Evolutionary conservation across 2,329 filamentous ascomycete species (phyloP), one percentile per base, ranked within the genome.

Genomic region (Fusarium staphyleae): DNA sequence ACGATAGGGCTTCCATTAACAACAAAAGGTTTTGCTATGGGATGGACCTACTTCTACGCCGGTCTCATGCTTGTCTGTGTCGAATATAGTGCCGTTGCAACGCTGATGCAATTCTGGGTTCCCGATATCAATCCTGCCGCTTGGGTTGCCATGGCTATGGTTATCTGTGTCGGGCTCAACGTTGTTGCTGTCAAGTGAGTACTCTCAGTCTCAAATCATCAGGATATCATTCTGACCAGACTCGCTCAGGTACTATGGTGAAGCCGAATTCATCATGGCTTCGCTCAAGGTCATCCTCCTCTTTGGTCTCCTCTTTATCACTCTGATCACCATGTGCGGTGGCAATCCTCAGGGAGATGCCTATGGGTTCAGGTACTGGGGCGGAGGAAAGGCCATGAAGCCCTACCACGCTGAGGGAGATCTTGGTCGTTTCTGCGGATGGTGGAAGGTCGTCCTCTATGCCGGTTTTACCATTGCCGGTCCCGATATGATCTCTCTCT

Each of bases 391-490:
- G 45, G 65, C 67, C 22, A 72, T 76, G 66, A 66, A 68, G 28
- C 52, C 64, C 19, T 75, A 75, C 43, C 69, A 74, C 32, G 58
- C 65, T 4, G 57, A 60, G 3, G 87, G 85, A 3, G 71, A 78
- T 36, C 76, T 84, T 0, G 87, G 87, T 15, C 78, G 80, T 16
- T 89, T 87, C 68, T 74, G 88, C 1, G 87, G 87, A 1, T 88
- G 68, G 60, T 75, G 71, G 69, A 71, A 69, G 48, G 74, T 75
- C 57, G 72, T 91, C 26, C 87, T 90, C 57, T 84, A 86, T 64
- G 87, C 87, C 5, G 82, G 81, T 44, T 90, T 90, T 75, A 87
- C 85, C 29, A 83, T 89, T 56, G 82, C 84, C 11, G 87, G 86
- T 5, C 86, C 86, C 0, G 87, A 89, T 64, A 88, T 88, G 71